Conservation (phyloP, 2,329 filamentous ascomycete genomes). For the Coniochaeta sp. region DNA sequence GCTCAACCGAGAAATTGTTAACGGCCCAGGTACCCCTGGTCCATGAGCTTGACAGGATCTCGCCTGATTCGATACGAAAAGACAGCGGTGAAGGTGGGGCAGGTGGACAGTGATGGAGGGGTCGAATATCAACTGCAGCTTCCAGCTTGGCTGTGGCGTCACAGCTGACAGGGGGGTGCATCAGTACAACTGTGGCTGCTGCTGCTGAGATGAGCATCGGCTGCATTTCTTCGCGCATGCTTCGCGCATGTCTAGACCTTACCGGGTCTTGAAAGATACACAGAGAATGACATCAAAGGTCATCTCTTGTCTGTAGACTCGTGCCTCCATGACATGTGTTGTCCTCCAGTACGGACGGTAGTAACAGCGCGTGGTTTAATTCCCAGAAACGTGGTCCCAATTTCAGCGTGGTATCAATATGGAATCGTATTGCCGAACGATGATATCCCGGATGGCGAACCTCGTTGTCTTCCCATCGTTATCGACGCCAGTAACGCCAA, state of each 20-base stretch:
- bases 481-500: neutral
- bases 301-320: too few species aligned
- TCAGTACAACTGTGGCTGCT: neutral
- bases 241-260: too few species aligned
- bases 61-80: neutral
- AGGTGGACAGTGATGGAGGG: neutral
- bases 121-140: neutral
- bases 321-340: too few species aligned
- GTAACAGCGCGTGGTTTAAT: too few species aligned
- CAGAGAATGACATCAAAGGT: too few species aligned
- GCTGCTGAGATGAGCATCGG: neutral
- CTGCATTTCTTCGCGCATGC: too few species aligned
- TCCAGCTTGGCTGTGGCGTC: slow-evolving; percentile 1
- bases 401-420: slow-evolving; percentile 1
- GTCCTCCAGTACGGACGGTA: neutral
- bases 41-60: neutral
- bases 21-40: neutral
- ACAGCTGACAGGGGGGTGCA: neutral
- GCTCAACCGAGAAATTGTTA: neutral
- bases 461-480: neutral
- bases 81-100: neutral
- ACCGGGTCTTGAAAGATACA: too few species aligned
- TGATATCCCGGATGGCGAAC: neutral
- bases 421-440: neutral
- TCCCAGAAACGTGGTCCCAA: neutral